Evolutionary conservation across 148 eudicot genomes (phyloP).

Genomic region (Fagopyrum esculentum): DNA sequence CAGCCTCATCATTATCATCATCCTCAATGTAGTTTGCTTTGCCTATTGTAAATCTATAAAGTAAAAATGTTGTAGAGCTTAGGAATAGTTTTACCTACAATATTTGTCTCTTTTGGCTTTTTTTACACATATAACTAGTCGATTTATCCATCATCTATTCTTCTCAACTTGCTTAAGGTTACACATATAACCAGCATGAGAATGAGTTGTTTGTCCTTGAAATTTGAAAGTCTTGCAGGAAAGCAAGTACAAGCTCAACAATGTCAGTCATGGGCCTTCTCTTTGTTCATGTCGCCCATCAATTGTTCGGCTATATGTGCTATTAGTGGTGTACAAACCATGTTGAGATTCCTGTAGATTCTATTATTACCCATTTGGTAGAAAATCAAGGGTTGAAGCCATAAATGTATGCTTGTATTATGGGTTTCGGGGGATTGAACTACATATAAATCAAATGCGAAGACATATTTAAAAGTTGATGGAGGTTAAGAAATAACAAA

Average conservation of each 20-base stretch:
- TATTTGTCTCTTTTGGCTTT: too few species aligned
- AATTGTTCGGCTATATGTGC: not conserved
- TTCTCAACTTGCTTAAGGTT: too few species aligned
- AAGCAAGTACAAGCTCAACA: slow-evolving; percentile 8
- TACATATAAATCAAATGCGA: not conserved
- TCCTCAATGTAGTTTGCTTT: too few species aligned
- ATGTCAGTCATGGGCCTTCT: slow-evolving; percentile 3
- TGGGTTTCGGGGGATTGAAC: not conserved
- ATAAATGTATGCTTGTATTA: not conserved
- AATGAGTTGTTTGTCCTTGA: not conserved
- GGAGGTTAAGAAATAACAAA: too few species aligned
- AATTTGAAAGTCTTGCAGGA: slow-evolving; percentile 4
- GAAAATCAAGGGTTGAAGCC: not conserved
- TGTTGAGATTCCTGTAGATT: too few species aligned
- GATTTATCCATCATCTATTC: too few species aligned
- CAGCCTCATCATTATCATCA: too few species aligned
- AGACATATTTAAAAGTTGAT: not conserved
- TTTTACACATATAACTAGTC: too few species aligned
- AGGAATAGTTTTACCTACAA: too few species aligned
- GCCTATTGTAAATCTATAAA: too few species aligned
- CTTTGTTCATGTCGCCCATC: slow-evolving; percentile 11
- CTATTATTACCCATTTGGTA: not conserved
- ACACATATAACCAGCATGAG: not conserved
- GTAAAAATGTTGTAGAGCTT: too few species aligned
- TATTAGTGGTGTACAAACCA: slow-evolving; percentile 8